These are phyloP conservation scores for Neurospora sp. DNA, from an alignment of 2,329 filamentous ascomycete species.

Conservation along the genomic window DNA sequence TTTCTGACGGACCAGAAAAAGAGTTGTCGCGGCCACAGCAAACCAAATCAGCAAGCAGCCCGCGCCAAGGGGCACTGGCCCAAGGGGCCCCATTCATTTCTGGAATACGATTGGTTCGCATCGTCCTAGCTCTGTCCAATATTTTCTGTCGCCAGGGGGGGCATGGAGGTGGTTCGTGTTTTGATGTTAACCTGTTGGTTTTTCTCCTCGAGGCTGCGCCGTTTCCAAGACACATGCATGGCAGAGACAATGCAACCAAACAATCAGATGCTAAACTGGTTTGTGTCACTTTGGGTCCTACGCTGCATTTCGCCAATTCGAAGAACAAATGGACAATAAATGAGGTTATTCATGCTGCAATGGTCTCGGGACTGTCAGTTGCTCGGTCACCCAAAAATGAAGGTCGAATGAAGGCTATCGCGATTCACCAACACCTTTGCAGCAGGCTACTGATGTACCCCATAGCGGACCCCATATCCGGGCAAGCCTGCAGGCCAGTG, in stretches of 20 bases:
- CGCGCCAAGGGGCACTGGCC: not conserved
- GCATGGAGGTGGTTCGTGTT: not conserved
- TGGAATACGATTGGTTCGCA: not conserved
- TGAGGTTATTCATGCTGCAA: not conserved
- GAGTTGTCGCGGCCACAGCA: not conserved
- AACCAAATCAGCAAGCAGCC: not conserved
- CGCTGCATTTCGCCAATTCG: not conserved
- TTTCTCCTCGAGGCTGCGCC: not conserved
- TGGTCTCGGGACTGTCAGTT: not conserved
- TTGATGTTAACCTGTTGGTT: not conserved
- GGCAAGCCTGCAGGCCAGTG: not conserved
- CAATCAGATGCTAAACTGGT: not conserved
- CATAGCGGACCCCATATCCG: not conserved
- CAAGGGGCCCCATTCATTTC: not conserved
- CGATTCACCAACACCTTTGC: not conserved
- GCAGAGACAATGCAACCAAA: not conserved
- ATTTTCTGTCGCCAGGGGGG: not conserved
- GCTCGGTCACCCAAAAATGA: not conserved
- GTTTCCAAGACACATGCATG: not conserved
- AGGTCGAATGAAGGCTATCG: not conserved
- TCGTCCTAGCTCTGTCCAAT: not conserved
- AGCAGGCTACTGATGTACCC: not conserved
- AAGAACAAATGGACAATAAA: not conserved
- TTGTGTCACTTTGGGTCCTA: not conserved
- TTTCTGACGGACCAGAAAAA: not conserved